These are phyloP conservation scores for Epichloe bromicola DNA, from an alignment of 2,329 filamentous ascomycete genomes.

Conservation along the genomic window DNA sequence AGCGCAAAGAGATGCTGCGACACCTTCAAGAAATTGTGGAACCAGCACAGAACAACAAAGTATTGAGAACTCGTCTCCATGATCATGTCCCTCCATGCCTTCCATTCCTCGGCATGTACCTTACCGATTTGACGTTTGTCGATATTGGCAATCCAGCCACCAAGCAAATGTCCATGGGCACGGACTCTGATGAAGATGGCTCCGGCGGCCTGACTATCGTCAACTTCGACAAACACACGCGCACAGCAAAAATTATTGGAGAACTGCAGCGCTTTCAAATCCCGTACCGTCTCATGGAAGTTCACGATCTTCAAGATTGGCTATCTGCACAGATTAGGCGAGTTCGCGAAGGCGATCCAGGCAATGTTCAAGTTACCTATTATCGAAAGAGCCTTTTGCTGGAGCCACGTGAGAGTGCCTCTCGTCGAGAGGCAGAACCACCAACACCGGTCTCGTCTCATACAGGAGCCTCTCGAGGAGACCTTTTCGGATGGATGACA, in stretches of 20 bases:
- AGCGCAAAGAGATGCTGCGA: conserved; percentile 69
- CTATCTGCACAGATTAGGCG: conserved; percentile 68
- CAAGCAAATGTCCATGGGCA: conserved; percentile 48
- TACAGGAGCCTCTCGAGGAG: conserved; percentile 21
- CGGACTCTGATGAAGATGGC: conserved; percentile 44
- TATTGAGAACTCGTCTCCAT: conserved; percentile 69
- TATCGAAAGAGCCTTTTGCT: conserved; percentile 77
- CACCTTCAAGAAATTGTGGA: conserved; percentile 75
- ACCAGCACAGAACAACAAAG: conserved; percentile 79
- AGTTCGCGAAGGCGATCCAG: conserved; percentile 48
- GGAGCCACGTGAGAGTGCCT: conserved; percentile 53
- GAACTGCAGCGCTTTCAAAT: conserved; percentile 95
- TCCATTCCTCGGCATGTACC: conserved; percentile 89
- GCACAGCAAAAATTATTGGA: conserved; percentile 88
- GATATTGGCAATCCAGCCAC: conserved; percentile 86
- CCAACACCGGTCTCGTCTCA: conserved; percentile 18
- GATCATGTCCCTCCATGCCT: conserved; percentile 84
- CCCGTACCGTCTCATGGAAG: conserved; percentile 69
- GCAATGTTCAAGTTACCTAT: conserved; percentile 47
- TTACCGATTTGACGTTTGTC: conserved; percentile 92
- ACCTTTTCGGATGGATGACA: conserved; percentile 39
- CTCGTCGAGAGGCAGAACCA: conserved; percentile 20
- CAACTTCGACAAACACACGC: conserved; percentile 95
- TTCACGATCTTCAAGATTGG: conserved; percentile 89
- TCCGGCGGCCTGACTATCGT: conserved; percentile 64